Percentiles rank a stretch among this genome's conserved stretches.
Evolutionary conservation across 148 eudicot species (phyloP).

Genomic region (Amaranthus hypochondriacus): DNA sequence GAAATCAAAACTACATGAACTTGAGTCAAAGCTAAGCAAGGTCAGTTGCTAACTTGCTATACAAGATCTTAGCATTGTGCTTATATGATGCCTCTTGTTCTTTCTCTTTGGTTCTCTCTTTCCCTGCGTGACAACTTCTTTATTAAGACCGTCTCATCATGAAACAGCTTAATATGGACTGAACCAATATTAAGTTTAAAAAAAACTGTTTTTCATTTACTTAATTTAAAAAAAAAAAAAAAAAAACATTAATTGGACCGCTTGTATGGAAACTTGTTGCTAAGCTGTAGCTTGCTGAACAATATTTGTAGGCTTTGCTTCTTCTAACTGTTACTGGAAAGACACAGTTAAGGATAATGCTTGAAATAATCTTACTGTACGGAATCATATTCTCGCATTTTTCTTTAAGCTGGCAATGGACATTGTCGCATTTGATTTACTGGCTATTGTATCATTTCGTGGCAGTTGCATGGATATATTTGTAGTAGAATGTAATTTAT

Average conservation of each 20-base stretch:
- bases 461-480: not conserved
- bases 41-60: slow-evolving; percentile 47
- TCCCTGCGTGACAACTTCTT: not conserved
- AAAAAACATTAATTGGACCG: too few relatives aligned
- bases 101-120: not conserved
- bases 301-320: not conserved
- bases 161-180: too few relatives aligned
- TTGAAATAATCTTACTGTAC: not conserved
- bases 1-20: slow-evolving; percentile 53
- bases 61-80: slow-evolving; percentile 6
- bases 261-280: not conserved
- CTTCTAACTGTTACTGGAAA: not conserved
- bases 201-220: too few relatives aligned
- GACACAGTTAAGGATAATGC: not conserved
- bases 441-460: not conserved
- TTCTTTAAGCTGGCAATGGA: not conserved
- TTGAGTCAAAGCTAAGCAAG: slow-evolving; percentile 64
- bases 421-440: not conserved
- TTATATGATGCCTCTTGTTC: not conserved
- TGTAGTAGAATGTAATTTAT: not conserved
- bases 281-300: not conserved
- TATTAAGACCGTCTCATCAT: too few relatives aligned
- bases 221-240: too few relatives aligned
- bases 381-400: not conserved
- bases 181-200: too few relatives aligned